These are phyloP conservation scores for Elongisporangium undulatum DNA, from an alignment of 352 stramenopile genomes.

Conservation along the genomic window DNA sequence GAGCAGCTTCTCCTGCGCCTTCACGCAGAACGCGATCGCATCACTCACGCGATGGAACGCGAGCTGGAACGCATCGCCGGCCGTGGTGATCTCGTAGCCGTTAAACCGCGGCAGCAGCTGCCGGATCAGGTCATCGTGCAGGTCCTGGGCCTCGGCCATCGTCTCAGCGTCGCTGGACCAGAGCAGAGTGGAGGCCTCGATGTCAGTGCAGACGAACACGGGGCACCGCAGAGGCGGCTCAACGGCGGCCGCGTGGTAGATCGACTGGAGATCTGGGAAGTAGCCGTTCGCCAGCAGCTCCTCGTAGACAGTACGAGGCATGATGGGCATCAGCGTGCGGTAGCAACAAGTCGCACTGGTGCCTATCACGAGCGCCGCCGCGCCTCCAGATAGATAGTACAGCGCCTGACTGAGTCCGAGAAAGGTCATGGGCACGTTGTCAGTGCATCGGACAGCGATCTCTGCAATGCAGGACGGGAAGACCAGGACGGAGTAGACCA, in stretches of 20 bases:
- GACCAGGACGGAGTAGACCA: constrained; percentile 63
- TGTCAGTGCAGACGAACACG: constrained; percentile 82
- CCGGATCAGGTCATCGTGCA: constrained; percentile 71
- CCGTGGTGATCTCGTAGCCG: constrained; percentile 81
- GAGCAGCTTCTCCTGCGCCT: constrained; percentile 62
- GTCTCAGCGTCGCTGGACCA: constrained; percentile 41
- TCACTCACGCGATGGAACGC: constrained; percentile 68
- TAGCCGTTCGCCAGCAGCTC: constrained; percentile 58
- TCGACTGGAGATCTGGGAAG: constrained; percentile 28
- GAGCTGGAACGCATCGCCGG: constrained; percentile 75
- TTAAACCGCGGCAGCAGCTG: constrained; percentile 41
- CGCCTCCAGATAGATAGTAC: constrained; percentile 59
- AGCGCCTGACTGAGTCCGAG: constrained; percentile 45
- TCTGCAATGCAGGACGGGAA: constrained; percentile 59
- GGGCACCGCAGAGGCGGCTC: constrained; percentile 43
- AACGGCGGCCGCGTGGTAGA: constrained; percentile 28
- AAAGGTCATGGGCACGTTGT: constrained; percentile 31
- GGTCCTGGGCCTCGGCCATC: constrained; percentile 62
- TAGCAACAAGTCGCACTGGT: constrained; percentile 63
- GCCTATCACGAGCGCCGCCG: constrained; percentile 54
- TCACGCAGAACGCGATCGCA: constrained; percentile 58
- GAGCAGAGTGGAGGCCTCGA: constrained; percentile 70
- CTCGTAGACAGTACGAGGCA: constrained; percentile 57
- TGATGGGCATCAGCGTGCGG: constrained; percentile 47
- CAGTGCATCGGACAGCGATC: constrained; percentile 18